A percentile compares a stretch with the other conserved stretches of the same genome.
phyloP scores from a whole-genome alignment of 108 stramenopile genomes.

The Epipyxis sp. region DNA sequence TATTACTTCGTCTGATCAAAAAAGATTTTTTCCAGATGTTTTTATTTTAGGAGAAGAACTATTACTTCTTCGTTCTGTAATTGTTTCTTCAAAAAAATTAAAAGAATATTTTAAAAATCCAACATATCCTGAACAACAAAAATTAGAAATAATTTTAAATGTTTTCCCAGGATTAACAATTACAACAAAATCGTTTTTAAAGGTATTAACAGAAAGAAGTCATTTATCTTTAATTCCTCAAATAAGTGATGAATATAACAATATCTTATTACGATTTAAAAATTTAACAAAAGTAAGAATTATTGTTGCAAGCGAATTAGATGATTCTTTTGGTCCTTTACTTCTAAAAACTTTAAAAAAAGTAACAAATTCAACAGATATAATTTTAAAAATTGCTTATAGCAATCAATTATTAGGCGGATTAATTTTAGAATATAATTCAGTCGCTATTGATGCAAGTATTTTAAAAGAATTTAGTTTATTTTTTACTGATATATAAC shows the following conservation, averaged over 20 bases:
- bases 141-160: constrained; percentile 23
- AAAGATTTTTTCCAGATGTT: constrained; percentile 2
- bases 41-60: constrained; percentile 7
- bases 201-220: background rate
- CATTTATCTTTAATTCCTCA: constrained; percentile 17
- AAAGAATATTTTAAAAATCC: background rate
- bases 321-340: background rate
- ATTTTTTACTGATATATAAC: constrained; percentile 2
- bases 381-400: background rate
- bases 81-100: constrained; percentile 12
- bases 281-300: background rate
- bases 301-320: constrained; percentile 5
- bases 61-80: background rate
- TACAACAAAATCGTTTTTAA: constrained; percentile 22
- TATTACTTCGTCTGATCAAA: background rate
- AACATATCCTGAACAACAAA: constrained; percentile 20
- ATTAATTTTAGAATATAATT: constrained; percentile 19
- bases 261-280: constrained; percentile 1
- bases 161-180: constrained; percentile 15
- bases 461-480: constrained; percentile 24
- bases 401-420: background rate
- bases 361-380: background rate
- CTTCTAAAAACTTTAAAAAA: constrained; percentile 22
- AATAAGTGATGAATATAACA: constrained; percentile 12
- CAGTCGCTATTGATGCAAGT: constrained; percentile 2